Evolutionary conservation across 148 eudicot genomes (phyloP).

Genomic region (Vaccinium corymbosum): DNA sequence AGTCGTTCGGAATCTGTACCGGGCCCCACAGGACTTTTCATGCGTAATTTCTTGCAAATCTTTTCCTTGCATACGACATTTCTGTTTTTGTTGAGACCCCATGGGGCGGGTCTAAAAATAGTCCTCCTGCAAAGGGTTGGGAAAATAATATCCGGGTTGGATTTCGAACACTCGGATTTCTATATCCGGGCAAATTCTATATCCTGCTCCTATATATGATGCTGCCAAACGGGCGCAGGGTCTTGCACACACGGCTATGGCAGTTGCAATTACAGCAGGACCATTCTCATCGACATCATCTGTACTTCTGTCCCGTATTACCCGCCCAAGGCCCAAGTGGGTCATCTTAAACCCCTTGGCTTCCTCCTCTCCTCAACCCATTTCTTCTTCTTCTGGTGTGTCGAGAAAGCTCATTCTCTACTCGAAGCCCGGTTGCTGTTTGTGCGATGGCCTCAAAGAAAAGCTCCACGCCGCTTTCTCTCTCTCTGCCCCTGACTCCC

Average conservation of each 20-base stretch:
- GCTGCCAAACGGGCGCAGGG: background rate
- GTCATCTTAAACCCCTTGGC: background rate
- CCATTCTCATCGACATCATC: background rate
- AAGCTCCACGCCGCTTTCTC: constrained; percentile 49
- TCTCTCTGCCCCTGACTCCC: constrained; percentile 40
- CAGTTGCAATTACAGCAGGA: background rate
- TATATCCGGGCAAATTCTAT: too few relatives aligned
- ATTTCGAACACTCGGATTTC: too few relatives aligned
- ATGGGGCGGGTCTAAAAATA: too few relatives aligned
- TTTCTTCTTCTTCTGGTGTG: constrained; percentile 13
- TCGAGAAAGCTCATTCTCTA: constrained; percentile 60
- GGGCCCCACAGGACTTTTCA: too few relatives aligned
- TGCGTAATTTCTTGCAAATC: too few relatives aligned
- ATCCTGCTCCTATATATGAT: too few relatives aligned
- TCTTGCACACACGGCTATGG: background rate
- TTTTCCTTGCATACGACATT: too few relatives aligned
- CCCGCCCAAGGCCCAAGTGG: constrained; percentile 2
- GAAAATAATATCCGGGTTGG: too few relatives aligned
- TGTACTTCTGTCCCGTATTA: background rate
- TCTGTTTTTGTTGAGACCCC: too few relatives aligned
- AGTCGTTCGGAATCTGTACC: too few relatives aligned
- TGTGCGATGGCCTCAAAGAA: constrained; percentile 93
- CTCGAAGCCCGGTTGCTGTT: constrained; percentile 91
- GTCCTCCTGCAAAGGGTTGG: too few relatives aligned
- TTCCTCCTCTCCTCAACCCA: background rate